These are phyloP conservation scores for Sphagnum tenellum DNA, from an alignment of 225 moss, liverwort and hornwort species.

Conservation along the genomic window DNA sequence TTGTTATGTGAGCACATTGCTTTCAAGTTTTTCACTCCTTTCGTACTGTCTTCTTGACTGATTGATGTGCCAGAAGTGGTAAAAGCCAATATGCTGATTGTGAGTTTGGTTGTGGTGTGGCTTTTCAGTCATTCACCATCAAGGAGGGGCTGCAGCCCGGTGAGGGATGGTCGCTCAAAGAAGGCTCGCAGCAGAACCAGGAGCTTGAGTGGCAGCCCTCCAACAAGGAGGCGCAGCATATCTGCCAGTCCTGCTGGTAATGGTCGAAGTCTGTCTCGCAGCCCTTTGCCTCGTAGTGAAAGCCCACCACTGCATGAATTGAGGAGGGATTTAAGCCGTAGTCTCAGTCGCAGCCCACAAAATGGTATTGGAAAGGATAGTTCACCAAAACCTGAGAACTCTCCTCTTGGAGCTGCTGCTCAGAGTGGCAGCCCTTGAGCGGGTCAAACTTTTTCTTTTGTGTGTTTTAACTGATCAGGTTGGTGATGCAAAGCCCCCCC, in stretches of 20 bases:
- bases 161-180: conserved; percentile 28
- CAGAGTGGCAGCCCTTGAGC: conserved; percentile 36
- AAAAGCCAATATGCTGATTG: background rate
- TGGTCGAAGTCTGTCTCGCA: conserved; percentile 62
- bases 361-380: conserved; percentile 39
- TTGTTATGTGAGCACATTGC: too few species aligned
- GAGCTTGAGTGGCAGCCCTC: conserved; percentile 46
- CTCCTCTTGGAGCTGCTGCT: conserved; percentile 12
- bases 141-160: conserved; percentile 37
- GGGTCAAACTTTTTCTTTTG: conserved; percentile 7
- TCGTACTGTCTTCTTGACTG: background rate
- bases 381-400: conserved; percentile 18
- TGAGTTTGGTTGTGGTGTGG: background rate
- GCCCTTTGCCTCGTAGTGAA: conserved; percentile 37
- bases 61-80: background rate
- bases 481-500: too few species aligned
- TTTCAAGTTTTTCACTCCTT: background rate
- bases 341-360: conserved; percentile 49
- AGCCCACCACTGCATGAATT: conserved; percentile 29
- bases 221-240: conserved; percentile 49
- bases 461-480: too few species aligned
- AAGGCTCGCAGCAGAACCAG: conserved; percentile 20
- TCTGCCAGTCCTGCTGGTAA: conserved; percentile 41
- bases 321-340: conserved; percentile 24
- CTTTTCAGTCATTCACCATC: conserved; percentile 21